phyloP scores from a whole-genome alignment of 805 yeast species.

The Ogataea nonfermentans region DNA sequence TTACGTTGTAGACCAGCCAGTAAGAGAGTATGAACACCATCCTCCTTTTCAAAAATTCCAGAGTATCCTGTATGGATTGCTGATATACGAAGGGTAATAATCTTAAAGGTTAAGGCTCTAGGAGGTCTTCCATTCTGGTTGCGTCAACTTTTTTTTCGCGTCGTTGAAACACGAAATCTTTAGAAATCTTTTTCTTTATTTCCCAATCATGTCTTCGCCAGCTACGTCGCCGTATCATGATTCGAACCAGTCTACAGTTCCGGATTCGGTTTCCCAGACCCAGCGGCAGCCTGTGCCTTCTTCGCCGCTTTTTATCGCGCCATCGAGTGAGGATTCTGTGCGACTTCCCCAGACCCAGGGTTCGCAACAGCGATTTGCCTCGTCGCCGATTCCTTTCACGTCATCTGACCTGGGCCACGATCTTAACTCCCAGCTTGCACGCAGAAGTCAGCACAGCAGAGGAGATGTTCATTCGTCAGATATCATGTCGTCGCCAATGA shows the following conservation, averaged over 20 bases:
- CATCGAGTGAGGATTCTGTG: constrained; percentile 38
- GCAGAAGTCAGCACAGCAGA: constrained; percentile 54
- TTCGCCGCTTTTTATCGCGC: constrained; percentile 54
- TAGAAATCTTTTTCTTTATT: constrained; percentile 4
- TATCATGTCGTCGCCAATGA: constrained; percentile 61
- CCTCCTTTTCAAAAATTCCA: no score
- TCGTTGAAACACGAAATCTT: constrained; percentile 6
- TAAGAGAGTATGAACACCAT: no score
- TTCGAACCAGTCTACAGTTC: constrained; percentile 31
- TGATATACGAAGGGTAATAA: no score
- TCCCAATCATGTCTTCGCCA: constrained; percentile 28
- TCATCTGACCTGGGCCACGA: constrained; percentile 43
- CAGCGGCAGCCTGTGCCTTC: constrained; percentile 45
- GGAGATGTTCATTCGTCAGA: constrained; percentile 79
- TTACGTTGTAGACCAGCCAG: no score
- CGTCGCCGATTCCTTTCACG: constrained; percentile 52
- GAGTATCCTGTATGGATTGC: no score
- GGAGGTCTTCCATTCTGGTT: no score
- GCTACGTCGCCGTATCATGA: constrained; percentile 29
- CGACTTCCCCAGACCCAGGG: constrained; percentile 12
- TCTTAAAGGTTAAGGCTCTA: no score
- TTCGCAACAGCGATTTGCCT: constrained; percentile 26
- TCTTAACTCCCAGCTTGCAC: constrained; percentile 24
- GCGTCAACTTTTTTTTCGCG: constrained; percentile 7
- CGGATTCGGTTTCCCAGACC: constrained; percentile 38